Percentiles rank a stretch among this genome's conserved stretches.
Evolutionary conservation across 108 stramenopile genomes (phyloP).

Genomic region (Stephanodiscus triporus): DNA sequence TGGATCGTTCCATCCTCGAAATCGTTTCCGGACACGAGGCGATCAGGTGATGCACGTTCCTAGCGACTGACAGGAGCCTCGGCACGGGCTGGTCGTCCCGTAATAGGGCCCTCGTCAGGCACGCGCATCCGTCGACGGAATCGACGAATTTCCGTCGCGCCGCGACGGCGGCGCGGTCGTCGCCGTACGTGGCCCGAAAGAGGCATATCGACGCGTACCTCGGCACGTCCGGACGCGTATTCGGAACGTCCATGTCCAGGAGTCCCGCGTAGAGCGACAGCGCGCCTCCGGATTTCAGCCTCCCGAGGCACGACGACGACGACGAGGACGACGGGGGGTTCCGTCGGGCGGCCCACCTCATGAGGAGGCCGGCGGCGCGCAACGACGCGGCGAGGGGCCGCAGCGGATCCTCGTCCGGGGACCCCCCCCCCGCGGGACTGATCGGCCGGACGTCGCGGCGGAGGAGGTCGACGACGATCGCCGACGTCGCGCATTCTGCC

Average conservation of each 20-base stretch:
- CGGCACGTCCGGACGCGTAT: conserved; percentile 40
- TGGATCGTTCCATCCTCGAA: conserved; percentile 33
- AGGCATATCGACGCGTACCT: conserved; percentile 64
- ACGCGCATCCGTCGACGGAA: conserved; percentile 43
- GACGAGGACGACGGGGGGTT: conserved; percentile 22
- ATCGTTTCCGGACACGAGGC: conserved; percentile 53
- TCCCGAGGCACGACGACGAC: conserved; percentile 26
- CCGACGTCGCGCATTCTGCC: conserved; percentile 25
- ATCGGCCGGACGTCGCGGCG: neutral
- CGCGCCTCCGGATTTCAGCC: conserved; percentile 40
- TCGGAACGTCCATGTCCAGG: conserved; percentile 13
- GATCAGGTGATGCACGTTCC: conserved; percentile 68
- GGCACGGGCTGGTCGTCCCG: conserved; percentile 38
- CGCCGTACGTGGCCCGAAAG: conserved; percentile 71
- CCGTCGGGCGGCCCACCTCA: conserved; percentile 35
- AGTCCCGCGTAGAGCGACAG: conserved; percentile 32
- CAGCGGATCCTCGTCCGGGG: neutral
- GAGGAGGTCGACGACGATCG: conserved; percentile 9
- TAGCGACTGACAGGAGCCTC: conserved; percentile 52
- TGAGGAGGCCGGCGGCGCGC: conserved; percentile 37
- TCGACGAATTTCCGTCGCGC: conserved; percentile 48
- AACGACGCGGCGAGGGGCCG: conserved; percentile 23
- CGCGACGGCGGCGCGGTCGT: conserved; percentile 31
- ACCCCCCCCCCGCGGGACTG: neutral
- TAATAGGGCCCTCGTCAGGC: conserved; percentile 43